Evolutionary conservation across 2,329 filamentous ascomycete genomes (phyloP).

Genomic region (Pestalotiopsis sp.): DNA sequence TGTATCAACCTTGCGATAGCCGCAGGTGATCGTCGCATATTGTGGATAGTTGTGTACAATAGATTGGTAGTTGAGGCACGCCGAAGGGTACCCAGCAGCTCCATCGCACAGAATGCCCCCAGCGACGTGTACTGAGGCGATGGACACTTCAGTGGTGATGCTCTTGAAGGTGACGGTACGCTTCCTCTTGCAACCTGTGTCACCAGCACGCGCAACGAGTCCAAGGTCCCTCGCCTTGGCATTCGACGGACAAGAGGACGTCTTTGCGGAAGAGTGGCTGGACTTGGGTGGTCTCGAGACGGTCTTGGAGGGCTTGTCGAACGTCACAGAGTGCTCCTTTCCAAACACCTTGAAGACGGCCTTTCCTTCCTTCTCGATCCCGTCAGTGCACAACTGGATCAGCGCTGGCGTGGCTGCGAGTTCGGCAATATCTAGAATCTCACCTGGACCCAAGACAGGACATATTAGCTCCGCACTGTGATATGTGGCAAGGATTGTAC

Average conservation of each 20-base stretch:
- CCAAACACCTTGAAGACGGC: constrained; percentile 15
- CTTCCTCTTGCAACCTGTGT: background rate
- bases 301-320: constrained; percentile 2
- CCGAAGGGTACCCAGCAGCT: background rate
- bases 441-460: constrained; percentile 20
- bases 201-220: background rate
- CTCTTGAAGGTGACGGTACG: too few species aligned
- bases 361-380: constrained; percentile 35
- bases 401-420: constrained; percentile 24
- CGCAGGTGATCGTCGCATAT: background rate
- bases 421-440: constrained; percentile 12
- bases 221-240: background rate
- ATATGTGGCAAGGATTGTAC: background rate
- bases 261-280: background rate
- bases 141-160: background rate
- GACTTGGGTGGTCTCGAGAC: background rate
- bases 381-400: constrained; percentile 32
- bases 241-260: background rate
- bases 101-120: background rate
- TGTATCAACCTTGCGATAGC: background rate
- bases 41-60: background rate
- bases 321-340: constrained; percentile 3
- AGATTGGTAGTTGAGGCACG: constrained; percentile 9
- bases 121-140: background rate
- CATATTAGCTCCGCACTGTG: constrained; percentile 15